Conservation (phyloP, 331 rosid species). For the Cydonia oblonga region DNA sequence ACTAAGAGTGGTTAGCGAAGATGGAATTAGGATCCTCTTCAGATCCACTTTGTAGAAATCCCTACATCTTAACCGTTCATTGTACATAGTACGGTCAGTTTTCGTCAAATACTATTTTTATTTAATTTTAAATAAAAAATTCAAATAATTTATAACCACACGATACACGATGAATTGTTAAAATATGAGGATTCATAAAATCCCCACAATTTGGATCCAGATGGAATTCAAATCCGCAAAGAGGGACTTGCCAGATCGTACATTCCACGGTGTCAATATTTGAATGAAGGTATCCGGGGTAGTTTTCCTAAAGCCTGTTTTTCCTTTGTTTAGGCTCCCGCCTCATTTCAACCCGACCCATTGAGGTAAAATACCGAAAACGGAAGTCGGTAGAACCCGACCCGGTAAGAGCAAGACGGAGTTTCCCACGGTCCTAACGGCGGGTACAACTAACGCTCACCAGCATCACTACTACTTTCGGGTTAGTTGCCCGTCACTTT, state of each 20-base stretch:
- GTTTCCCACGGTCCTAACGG: background rate
- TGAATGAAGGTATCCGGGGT: too few relatives aligned
- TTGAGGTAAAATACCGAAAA: background rate
- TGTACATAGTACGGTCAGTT: too few relatives aligned
- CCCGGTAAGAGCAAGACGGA: background rate
- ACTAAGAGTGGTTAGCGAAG: too few relatives aligned
- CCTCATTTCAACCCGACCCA: background rate
- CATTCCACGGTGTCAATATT: background rate
- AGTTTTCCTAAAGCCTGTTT: background rate
- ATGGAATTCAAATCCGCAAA: too few relatives aligned
- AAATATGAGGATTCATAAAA: too few relatives aligned
- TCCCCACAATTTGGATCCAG: rapidly evolving
- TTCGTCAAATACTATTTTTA: too few relatives aligned
- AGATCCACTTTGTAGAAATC: too few relatives aligned
- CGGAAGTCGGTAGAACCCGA: background rate
- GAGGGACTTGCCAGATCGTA: background rate
- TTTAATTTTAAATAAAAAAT: too few relatives aligned
- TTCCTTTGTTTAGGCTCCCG: background rate
- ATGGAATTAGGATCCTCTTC: too few relatives aligned
- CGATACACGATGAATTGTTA: too few relatives aligned
- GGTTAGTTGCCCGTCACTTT: slow-evolving; percentile 1
- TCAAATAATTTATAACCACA: rapidly evolving
- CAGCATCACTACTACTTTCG: background rate
- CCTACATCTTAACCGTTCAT: too few relatives aligned
- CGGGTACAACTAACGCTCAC: slow-evolving; percentile 28